A percentile compares a stretch with the other conserved stretches of the same genome.
Evolutionary conservation across 495 filamentous ascomycete genomes (phyloP).

Genomic region (Hypoxylon subgilvum): DNA sequence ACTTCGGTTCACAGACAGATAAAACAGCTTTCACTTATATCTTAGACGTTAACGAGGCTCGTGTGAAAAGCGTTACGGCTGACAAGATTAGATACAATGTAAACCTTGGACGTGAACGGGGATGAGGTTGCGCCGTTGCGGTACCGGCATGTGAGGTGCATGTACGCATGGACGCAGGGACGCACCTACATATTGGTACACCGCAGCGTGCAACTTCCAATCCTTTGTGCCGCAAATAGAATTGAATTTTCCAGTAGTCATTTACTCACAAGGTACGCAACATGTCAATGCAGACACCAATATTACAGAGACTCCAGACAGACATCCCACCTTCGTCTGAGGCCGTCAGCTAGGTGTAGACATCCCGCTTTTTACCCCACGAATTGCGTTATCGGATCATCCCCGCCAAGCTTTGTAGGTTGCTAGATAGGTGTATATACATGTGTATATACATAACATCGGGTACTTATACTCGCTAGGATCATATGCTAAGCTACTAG

Average conservation of each 20-base stretch:
- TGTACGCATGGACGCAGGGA: constrained; percentile 30
- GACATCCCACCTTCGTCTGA: constrained; percentile 21
- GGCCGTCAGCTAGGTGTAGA: too few species aligned
- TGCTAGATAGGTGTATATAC: neutral
- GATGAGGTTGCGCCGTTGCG: neutral
- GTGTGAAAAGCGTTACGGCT: too few species aligned
- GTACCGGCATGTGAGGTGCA: constrained; percentile 2
- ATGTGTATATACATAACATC: neutral
- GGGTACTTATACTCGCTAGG: neutral
- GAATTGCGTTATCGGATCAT: constrained; percentile 39
- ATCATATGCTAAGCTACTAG: neutral
- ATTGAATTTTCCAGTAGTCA: too few species aligned
- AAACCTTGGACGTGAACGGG: neutral
- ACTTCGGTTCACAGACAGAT: too few species aligned
- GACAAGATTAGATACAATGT: too few species aligned
- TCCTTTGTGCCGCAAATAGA: too few species aligned
- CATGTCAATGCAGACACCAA: too few species aligned
- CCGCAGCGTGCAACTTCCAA: neutral
- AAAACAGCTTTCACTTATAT: too few species aligned
- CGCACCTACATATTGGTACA: constrained; percentile 18
- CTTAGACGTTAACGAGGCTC: too few species aligned
- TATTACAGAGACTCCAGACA: too few species aligned
- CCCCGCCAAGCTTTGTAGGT: neutral
- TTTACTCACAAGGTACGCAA: too few species aligned
- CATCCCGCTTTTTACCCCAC: constrained; percentile 30